These are phyloP conservation scores for Talaromyces atroroseus DNA, from an alignment of 2,329 filamentous ascomycete genomes.

Conservation along the genomic window DNA sequence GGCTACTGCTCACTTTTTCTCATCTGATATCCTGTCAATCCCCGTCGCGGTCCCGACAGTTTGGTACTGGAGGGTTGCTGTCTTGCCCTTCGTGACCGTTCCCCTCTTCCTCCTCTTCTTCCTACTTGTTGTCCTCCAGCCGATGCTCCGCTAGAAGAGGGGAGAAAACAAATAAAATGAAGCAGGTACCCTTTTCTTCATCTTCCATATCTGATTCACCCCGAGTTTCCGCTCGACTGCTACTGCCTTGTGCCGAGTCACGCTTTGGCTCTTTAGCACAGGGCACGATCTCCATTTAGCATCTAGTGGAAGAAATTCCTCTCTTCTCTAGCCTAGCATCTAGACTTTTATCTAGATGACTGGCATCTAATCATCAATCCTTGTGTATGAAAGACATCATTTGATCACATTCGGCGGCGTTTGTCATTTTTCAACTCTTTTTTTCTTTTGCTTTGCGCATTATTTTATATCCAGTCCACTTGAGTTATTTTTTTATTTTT, in stretches of 20 bases:
- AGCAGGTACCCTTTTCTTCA: not conserved
- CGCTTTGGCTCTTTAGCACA: not conserved
- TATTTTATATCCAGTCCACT: not conserved
- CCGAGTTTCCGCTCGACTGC: not conserved
- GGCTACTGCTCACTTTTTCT: conserved; percentile 4
- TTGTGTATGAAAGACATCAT: conserved; percentile 1
- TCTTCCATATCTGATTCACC: not conserved
- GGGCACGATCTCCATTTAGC: not conserved
- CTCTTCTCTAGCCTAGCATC: not conserved
- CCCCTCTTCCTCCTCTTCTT: not conserved
- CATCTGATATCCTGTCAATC: conserved; percentile 13
- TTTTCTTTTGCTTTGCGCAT: not conserved
- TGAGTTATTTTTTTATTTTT: not conserved
- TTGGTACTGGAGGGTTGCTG: conserved; percentile 14
- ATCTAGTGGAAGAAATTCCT: not conserved
- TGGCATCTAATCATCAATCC: not conserved
- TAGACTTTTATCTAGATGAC: not conserved
- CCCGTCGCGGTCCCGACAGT: conserved; percentile 11
- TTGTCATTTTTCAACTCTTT: not conserved
- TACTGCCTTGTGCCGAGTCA: not conserved
- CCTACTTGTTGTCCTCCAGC: not conserved
- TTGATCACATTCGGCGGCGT: conserved; percentile 2
- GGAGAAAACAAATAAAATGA: conserved; percentile 6
- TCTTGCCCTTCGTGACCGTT: not conserved
- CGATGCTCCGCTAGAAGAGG: not conserved